Percentiles rank a stretch among this genome's conserved stretches.
Evolutionary conservation across 1,284 basidiomycete species (phyloP).

Genomic region (Boletus mariae): DNA sequence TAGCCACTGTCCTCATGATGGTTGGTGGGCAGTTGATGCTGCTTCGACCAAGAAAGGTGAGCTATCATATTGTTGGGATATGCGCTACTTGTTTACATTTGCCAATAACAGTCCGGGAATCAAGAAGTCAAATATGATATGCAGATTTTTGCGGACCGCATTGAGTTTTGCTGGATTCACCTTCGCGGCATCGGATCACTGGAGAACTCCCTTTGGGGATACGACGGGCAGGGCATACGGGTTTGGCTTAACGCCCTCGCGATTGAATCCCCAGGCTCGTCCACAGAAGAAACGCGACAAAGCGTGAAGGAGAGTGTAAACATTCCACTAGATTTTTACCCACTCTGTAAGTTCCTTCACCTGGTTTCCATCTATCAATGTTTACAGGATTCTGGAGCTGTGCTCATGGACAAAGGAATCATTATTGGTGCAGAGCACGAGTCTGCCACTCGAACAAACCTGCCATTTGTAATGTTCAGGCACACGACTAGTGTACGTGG

Average conservation of each 20-base stretch:
- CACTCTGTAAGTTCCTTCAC: conserved; percentile 68
- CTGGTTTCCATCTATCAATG: conserved; percentile 2
- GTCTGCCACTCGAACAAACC: conserved; percentile 67
- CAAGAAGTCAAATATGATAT: conserved; percentile 97
- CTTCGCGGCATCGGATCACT: conserved; percentile 87
- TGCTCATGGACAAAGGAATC: conserved; percentile 98
- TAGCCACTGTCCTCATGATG: conserved; percentile 95
- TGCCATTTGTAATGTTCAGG: conserved; percentile 91
- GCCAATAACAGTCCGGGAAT: conserved; percentile 56
- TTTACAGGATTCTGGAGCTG: conserved; percentile 50
- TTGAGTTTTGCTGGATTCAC: conserved; percentile 99
- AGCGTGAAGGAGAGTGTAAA: conserved; percentile 90
- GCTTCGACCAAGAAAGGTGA: conserved; percentile 77
- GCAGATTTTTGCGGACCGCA: conserved; percentile 92
- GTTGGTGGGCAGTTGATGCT: conserved; percentile 92
- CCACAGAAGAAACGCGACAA: conserved; percentile 44
- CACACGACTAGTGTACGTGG: conserved; percentile 80
- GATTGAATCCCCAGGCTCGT: conserved; percentile 59
- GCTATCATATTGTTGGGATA: conserved; percentile 1
- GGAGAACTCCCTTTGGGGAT: conserved; percentile 97
- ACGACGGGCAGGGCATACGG: conserved; percentile 85
- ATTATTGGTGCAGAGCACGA: conserved; percentile 96
- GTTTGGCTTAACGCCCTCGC: conserved; percentile 96
- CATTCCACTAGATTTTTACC: conserved; percentile 92
- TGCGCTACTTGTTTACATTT: conserved; percentile 4